A percentile compares a stretch with the other conserved stretches of the same genome.
phyloP scores from a whole-genome alignment of 2,329 filamentous ascomycete species.

The Calonectria multiphialidica region DNA sequence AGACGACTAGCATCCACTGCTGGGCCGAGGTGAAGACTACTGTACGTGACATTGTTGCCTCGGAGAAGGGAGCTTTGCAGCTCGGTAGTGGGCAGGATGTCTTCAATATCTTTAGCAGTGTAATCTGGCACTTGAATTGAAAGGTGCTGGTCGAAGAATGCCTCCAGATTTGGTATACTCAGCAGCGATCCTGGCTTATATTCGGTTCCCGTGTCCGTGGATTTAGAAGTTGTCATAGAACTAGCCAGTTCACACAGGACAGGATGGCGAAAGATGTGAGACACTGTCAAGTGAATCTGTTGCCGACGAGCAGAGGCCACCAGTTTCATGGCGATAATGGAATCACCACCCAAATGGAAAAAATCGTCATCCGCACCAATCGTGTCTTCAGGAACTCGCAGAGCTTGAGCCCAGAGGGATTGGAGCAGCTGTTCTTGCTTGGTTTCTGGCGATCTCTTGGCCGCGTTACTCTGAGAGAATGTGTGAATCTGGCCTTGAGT shows the following conservation, averaged over 20 bases:
- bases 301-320: conserved; percentile 39
- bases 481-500: neutral
- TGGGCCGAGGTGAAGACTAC: neutral
- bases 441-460: neutral
- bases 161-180: neutral
- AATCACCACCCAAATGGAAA: conserved; percentile 62
- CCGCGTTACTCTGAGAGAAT: neutral
- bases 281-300: neutral
- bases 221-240: neutral
- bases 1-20: neutral
- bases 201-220: neutral
- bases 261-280: neutral
- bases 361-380: conserved; percentile 60
- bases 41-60: neutral
- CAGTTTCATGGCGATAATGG: conserved; percentile 58
- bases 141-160: neutral
- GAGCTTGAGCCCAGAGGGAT: conserved; percentile 51
- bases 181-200: neutral
- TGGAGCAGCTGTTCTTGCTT: conserved; percentile 38
- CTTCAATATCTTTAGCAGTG: neutral
- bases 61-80: neutral
- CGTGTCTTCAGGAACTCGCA: conserved; percentile 45
- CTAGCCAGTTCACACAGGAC: neutral
- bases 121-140: neutral
- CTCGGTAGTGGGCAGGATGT: neutral